Evolutionary conservation across 2,329 filamentous ascomycete genomes (phyloP), one percentile per base, ranked within the genome.

Genomic region (Rhynchosporium secalis): DNA sequence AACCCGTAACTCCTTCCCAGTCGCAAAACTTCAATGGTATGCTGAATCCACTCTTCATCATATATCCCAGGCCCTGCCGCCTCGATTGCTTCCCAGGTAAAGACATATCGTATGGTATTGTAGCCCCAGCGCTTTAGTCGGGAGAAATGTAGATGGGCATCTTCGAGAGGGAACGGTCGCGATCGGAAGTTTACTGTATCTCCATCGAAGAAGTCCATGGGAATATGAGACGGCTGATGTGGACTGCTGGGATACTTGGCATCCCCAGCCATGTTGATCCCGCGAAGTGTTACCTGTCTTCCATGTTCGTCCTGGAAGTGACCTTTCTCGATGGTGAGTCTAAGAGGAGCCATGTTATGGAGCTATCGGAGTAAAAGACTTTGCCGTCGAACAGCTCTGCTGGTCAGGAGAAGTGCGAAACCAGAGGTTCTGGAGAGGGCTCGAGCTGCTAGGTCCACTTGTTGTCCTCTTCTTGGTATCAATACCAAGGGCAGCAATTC

Each of bases 81-180:
- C 77, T 99, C 95, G 74, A 99, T 90, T n/a, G 95, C 94, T 77
- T 99, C 95, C 95, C 95, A 99, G 0, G 95, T 98, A 74, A 98
- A 99, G 69, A 99, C 81, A 76, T 99, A 99, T 73, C 95, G 86
- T 69, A 99, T 93, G 0, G 91, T 93, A 76, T 98, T 99, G 81
- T 96, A 99, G 13, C 95, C 95, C 81, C 89, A 96, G 71, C 89
- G 88, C 71, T 89, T 91, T 67, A 99, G 78, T 48, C 93, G 85
- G 12, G 90, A 84, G 75, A 99, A 97, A 75, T 99, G 95, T 15
- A 84, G 81, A 71, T 91, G 88, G 1, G 95, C 92, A 68, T 97
- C 91, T 56, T 91, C 86, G 54, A 91, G 82, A 3, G 88, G 80
- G 70, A 99, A 99, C 0, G 95, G 95, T 2, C 93, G 85, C 63